Evolutionary conservation across 768 basidiomycete genomes (phyloP), one percentile per base, ranked within the genome.

Genomic region (Lyophyllum atratum): DNA sequence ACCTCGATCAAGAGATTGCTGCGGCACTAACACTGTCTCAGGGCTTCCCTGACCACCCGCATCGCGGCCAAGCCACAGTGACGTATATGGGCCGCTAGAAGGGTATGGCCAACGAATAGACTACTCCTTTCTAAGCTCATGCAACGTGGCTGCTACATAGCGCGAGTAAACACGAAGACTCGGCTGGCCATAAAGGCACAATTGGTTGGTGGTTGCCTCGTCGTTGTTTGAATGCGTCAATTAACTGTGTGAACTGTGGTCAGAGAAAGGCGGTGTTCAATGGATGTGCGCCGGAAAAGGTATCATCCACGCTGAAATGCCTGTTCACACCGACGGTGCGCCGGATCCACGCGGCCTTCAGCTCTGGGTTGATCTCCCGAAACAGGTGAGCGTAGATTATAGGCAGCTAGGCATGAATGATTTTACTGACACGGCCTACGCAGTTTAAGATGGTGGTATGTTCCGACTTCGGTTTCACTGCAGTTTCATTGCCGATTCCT

Each of bases 41-140:
- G 87, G 90, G 92, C 3, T 94, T 96, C 66, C 92, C 93, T 12
- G 95, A 97, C 68, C 95, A 96, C 68, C 93, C 95, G 2, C 95
- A 95, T 70, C 82, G 93, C 17, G 95, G 93, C 3, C 93, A 95
- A 70, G 87, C 87, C 3, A 92, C 89, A 1, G 87, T 92, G 3
- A 95, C 94, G 0, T 96, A 96, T 70, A 89, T 97, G n/a, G n/a
- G n/a, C n/a, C n/a, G 86, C 77, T 94, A 0, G 80, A 92, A 74
- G 94, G 92, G 84, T 87, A 66, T 42, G 15, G 24, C 46, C 8
- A 3, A 2, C 19, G 7, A 25, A 5, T 24, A 7, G 40, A 25
- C 17, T 8, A 25, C 26, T 9, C 19, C 22, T 6, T 55, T 17
- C 24, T 52, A 49, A 44, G 8, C 43, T 34, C 40, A 22, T 31